Base-by-base conservation (phyloP, 306 rosid species). In the Phaseolus lunatus region DNA sequence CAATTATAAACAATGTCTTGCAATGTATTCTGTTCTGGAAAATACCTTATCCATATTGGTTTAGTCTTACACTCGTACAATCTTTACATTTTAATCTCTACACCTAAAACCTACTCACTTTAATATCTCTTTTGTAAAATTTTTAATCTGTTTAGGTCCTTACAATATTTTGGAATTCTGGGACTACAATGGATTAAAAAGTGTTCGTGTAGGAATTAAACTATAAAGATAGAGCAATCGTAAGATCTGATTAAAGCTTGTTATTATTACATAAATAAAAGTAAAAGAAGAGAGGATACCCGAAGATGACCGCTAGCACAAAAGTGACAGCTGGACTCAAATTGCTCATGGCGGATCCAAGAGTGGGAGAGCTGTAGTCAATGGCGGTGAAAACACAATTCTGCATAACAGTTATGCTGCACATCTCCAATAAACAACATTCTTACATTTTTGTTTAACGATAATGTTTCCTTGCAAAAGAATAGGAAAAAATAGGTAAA, bases 271-370 rank as follows among this genome's bases (percentile, higher is more conserved):
- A 41, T 41, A 41, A 41, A 11, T 41, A 15, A 48, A 48, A 22
- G 37, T 24, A 59, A 14, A 59, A 16, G n/a, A 24, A 20, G 27
- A 3, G 9, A 7, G 4, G 33, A 22, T 19, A 78, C 90, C 87
- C 79, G 76, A 78, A 82, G 50, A 78, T 75, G 50, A 75, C 82
- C 0, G 88, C 90, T 13, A 86, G 82, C 43, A 84, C 54, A 77
- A 84, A 84, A 65, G 90, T 81, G 70, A 86, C 66, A 31, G 90
- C 87, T 4, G 90, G 90, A 57, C 82, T 35, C 50, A 84, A 66
- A 75, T 86, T 86, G 87, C 82, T 81, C 86, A 81, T 81, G 76
- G 90, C 87, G 67, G 88, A 84, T 70, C 82, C 90, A 66, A 86
- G 87, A 19, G 90, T 81, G 49, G 87, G 86, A 41, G 90, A 86